phyloP scores from a whole-genome alignment of 805 yeast species.

The Metschnikowia colocasiae region DNA sequence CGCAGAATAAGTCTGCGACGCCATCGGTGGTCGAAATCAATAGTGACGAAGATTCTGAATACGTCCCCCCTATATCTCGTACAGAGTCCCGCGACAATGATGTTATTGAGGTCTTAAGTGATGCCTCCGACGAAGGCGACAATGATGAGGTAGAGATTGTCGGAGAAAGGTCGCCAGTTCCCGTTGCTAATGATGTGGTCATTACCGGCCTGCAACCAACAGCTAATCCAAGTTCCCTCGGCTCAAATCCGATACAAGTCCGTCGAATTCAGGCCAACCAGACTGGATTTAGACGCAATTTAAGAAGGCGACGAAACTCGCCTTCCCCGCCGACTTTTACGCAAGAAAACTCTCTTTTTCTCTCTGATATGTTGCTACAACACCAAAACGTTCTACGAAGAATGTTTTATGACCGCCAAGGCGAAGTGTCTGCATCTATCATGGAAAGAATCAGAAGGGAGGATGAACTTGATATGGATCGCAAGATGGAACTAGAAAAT shows the following conservation, averaged over 20 bases:
- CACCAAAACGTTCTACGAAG: constrained; percentile 7
- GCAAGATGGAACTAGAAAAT: constrained; percentile 30
- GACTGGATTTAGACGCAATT: constrained; percentile 5
- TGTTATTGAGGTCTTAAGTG: constrained; percentile 15
- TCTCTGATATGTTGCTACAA: constrained; percentile 8
- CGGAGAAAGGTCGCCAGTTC: constrained; percentile 7
- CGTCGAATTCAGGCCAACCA: background rate
- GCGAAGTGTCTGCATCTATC: constrained; percentile 24
- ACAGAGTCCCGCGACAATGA: constrained; percentile 6
- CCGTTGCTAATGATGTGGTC: constrained; percentile 12
- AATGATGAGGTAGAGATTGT: constrained; percentile 17
- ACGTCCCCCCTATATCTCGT: background rate
- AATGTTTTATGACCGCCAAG: constrained; percentile 6
- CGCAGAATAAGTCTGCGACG: constrained; percentile 8
- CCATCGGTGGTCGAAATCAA: constrained; percentile 15
- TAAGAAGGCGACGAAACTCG: constrained; percentile 11
- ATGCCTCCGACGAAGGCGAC: constrained; percentile 12
- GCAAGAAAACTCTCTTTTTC: background rate
- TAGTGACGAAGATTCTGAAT: constrained; percentile 13
- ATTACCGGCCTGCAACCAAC: constrained; percentile 15
- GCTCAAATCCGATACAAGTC: background rate
- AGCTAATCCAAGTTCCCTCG: constrained; percentile 1
- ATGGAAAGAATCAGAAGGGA: constrained; percentile 40
- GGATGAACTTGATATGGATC: constrained; percentile 35
- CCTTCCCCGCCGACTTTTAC: background rate